Base-by-base conservation (phyloP, 441 rosid species). In the Populus hybrid region DNA sequence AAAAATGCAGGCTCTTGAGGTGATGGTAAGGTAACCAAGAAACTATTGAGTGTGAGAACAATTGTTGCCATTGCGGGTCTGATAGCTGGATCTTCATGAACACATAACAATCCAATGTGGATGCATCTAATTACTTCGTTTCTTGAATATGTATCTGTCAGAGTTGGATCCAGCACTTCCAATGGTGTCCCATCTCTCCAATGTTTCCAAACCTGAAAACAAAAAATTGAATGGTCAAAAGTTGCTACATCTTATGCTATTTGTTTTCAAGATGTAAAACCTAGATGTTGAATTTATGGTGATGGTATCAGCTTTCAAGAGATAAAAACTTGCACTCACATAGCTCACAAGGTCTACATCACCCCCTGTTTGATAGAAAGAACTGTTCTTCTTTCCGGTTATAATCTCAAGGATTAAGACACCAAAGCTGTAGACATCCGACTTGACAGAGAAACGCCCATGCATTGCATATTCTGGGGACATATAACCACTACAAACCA, bases 341-440 rank as follows among this genome's bases (percentile, higher is more conserved):
- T 77, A 30, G 34, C 80, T 42, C 71, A 2, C 0, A 71, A 65
- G 0, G 75, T 71, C 12, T 38, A 42, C 61, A 21, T 69, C 57
- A 24, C 64, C 75, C 14, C 76, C 82, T 1, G 67, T 42, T 20
- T 42, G 68, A 72, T 71, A 75, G 61, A 80, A 86, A 2, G 82
- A 76, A 4, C 72, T 84, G 12, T 69, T 81, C 82, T 86, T 35
- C 76, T 84, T 72, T 83, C 88, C 88, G 23, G 82, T 77, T 26
- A 88, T 66, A 18, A 84, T 80, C 85, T 86, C 89, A 10, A 88
- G 79, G 42, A 88, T 2, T 3, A 86, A 9, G 14, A 88, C 89
- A 2, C 90, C 89, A 30, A 83, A 88, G 79, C 89, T 88, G 69
- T 80, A 88, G 36, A 83, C 87, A 69, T 88, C 89, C 0, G 88